Evolutionary conservation across 192 early-diverging fungal genomes (phyloP).

Genomic region (Coemansia sp.): DNA sequence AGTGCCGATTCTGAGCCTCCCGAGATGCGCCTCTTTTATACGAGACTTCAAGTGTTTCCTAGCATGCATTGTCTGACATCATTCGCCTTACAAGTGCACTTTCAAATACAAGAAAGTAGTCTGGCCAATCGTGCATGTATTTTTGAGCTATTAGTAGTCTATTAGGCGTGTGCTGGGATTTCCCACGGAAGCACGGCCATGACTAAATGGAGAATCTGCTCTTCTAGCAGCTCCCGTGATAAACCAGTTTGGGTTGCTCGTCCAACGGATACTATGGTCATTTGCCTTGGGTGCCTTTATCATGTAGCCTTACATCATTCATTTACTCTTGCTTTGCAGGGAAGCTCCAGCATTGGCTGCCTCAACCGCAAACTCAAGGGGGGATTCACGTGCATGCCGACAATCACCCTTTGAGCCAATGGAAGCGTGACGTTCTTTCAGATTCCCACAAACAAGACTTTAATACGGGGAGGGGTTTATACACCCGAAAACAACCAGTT

Average conservation of each 20-base stretch:
- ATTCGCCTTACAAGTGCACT: too few relatives aligned
- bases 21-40: too few relatives aligned
- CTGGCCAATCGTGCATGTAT: background rate
- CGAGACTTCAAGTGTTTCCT: too few relatives aligned
- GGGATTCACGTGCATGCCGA: constrained; percentile 2
- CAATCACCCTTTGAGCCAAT: constrained; percentile 2
- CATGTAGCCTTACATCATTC: background rate
- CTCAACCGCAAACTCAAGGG: background rate
- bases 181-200: too few relatives aligned
- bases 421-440: too few relatives aligned
- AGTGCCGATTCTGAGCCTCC: too few relatives aligned
- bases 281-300: background rate
- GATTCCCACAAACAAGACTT: too few relatives aligned
- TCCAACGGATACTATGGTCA: background rate
- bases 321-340: background rate
- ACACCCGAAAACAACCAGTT: too few relatives aligned
- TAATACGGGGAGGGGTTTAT: too few relatives aligned
- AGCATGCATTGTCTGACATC: too few relatives aligned
- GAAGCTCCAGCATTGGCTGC: background rate
- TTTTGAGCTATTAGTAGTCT: background rate
- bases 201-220: too few relatives aligned
- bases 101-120: too few relatives aligned
- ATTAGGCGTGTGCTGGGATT: background rate
- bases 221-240: background rate
- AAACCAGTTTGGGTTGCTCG: background rate